These are phyloP conservation scores for Avena eriantha DNA, from an alignment of 176 grass and related monocot genomes.

Conservation along the genomic window DNA sequence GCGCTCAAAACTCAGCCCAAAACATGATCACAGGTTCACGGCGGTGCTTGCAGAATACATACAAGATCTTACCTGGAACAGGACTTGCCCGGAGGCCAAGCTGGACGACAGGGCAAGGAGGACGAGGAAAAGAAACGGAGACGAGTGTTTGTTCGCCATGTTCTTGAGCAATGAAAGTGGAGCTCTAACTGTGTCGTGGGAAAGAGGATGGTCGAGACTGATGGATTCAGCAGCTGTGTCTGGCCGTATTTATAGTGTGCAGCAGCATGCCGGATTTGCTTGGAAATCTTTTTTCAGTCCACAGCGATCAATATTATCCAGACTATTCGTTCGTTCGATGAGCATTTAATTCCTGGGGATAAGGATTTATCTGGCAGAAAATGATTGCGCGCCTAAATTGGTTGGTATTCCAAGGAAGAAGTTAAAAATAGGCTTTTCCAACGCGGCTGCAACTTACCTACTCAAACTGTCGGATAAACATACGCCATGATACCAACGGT, in stretches of 20 bases:
- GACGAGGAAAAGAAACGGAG: slow-evolving; percentile 29
- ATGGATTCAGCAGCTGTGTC: slow-evolving; percentile 33
- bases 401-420: not conserved
- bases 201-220: not conserved
- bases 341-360: not conserved
- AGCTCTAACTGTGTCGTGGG: not conserved
- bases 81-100: not conserved
- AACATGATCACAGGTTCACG: no score
- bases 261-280: not conserved
- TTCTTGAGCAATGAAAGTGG: not conserved
- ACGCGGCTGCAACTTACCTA: not conserved
- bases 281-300: not conserved
- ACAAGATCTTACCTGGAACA: slow-evolving; percentile 30
- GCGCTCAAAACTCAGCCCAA: no score
- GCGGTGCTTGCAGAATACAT: no score
- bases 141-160: slow-evolving; percentile 25
- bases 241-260: slow-evolving; percentile 39
- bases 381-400: not conserved
- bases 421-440: not conserved
- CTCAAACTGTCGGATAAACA: not conserved
- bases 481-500: not conserved
- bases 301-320: not conserved
- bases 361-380: not conserved
- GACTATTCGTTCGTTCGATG: not conserved
- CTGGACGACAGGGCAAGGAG: slow-evolving; percentile 40